These are phyloP conservation scores for Aspergillus ochraceoroseus DNA, from an alignment of 2,329 filamentous ascomycete genomes.

Conservation along the genomic window DNA sequence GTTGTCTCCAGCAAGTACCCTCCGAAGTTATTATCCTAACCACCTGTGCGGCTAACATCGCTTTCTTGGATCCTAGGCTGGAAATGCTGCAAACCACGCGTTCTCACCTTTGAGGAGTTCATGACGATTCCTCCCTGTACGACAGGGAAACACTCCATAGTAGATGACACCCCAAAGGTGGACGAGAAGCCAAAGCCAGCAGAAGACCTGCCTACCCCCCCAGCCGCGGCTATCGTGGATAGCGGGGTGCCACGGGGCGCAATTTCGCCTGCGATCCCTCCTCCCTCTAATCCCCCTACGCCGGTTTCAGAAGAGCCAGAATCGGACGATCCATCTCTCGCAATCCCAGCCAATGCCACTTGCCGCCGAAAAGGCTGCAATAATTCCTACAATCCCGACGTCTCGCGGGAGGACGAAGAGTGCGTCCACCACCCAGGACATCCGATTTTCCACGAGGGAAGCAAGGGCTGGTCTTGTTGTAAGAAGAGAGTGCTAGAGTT, in stretches of 20 bases:
- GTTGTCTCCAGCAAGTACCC: conserved; percentile 5
- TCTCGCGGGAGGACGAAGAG: conserved; percentile 62
- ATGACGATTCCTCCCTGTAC: conserved; percentile 89
- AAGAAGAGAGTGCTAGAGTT: conserved; percentile 94
- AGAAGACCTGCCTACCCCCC: conserved; percentile 20
- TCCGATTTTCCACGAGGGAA: conserved; percentile 95
- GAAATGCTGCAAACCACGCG: conserved; percentile 97
- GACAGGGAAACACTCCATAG: conserved; percentile 82
- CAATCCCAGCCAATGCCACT: conserved; percentile 66
- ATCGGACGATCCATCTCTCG: conserved; percentile 71
- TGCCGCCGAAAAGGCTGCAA: conserved; percentile 78
- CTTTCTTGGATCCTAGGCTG: conserved; percentile 59
- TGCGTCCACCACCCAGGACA: conserved; percentile 86
- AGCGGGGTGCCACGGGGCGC: conserved; percentile 17
- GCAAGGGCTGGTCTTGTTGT: conserved; percentile 96
- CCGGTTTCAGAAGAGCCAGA: conserved; percentile 63
- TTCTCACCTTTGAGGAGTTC: conserved; percentile 98
- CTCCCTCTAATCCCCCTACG: conserved; percentile 30
- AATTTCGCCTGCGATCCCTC: conserved; percentile 30
- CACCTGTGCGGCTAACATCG: conserved; percentile 4
- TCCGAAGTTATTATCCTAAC: conserved; percentile 7
- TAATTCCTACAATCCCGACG: conserved; percentile 56
- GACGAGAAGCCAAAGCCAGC: conserved; percentile 34
- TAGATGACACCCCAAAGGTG: conserved; percentile 62
- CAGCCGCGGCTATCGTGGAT: conserved; percentile 17